Base-by-base conservation (phyloP, 805 yeast genomes). In the Saturnispora halmiae region DNA sequence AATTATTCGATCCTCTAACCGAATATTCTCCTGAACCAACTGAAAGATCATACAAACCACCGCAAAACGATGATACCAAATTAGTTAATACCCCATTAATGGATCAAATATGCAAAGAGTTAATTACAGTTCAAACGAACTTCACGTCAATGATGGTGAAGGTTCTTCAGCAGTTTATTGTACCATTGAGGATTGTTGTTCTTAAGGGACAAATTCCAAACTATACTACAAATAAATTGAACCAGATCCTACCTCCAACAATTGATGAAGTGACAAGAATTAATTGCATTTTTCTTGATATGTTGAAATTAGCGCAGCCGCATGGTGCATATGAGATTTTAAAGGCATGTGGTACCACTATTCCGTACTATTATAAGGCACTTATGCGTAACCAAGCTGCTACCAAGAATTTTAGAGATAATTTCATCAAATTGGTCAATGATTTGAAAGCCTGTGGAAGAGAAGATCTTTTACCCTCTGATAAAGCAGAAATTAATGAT, bases 361-460 rank as follows among this genome's bases (percentile, higher is more conserved):
- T 90, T 13, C 96, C 96, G 0, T 86, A 85, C 58, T 90, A 87
- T 57, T 90, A 84, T 63, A 84, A 87, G 54, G 95, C 96, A 0
- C 84, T 83, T 51, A 84, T 87, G 68, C 69, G 96, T 43, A 96
- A 90, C 59, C 95, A 88, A 59, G 95, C 96, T 7, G 95, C 95
- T 15, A 73, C 92, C 9, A 78, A 77, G 48, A 69, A 71, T 40
- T 85, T 85, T 50, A 62, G 70, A 14, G 49, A 61, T 14, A 68
- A 65, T 28, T 61, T 76, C 18, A 65, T 63, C 20, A 59, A 57
- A 3, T 70, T 77, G 43, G 51, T 69, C 6, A 51, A 55, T 3
- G 63, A 62, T 21, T 56, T 72, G 35, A 56, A 63, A 26, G 41
- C 49, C 8, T 42, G 51, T 11, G 51, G 60, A 2, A 54, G 58